Evolutionary conservation across 345 rosid species (phyloP), one percentile per base, ranked within the genome.

Genomic region (Balakata baccata): DNA sequence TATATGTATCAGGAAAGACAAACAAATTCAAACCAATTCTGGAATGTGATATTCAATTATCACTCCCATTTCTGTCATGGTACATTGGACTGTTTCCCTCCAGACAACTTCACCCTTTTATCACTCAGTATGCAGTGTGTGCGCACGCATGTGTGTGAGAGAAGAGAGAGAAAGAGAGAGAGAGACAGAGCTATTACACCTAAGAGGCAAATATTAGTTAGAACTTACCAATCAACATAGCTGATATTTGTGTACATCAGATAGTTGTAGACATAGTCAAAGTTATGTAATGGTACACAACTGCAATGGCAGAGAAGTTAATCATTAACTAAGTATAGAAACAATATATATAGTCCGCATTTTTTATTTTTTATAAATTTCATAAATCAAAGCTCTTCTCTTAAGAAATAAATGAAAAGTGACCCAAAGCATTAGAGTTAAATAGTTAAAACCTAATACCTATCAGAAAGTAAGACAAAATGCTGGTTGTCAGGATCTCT

Each of bases 401-500:
- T 29, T 29, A 2, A 29, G 34, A 29, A 29, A 29, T 29, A 11
- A 11, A 58, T 7, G 22, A 43, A 7, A 43, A 43, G 10, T 0
- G 47, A 43, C 6, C n/a, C 1, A 39, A 39, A n/a, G 69, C 39
- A 59, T 23, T 66, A 56, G 17, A 6, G 37, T 52, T 12, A 63
- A 25, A 54, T 11, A 29, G 34, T 29, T 29, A 22, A 14, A n/a
- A 70, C 66, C 22, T 12, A 25, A 23, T 57, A 96, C 99, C 99
- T 96, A 38, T 96, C 99, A 72, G 98, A 96, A 71, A 96, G 98
- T 74, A 96, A 86, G 73, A 96, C 93, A 86, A 96, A 96, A 80
- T 91, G 99, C 77, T 90, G 97, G 78, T 96, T 96, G 46, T 93
- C 93, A 73, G 89, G 90, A 87, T 96, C 97, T 77, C 84, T 75